These are phyloP conservation scores for Mortierella sp. DNA, from an alignment of 371 early-diverging fungal genomes.

Conservation along the genomic window DNA sequence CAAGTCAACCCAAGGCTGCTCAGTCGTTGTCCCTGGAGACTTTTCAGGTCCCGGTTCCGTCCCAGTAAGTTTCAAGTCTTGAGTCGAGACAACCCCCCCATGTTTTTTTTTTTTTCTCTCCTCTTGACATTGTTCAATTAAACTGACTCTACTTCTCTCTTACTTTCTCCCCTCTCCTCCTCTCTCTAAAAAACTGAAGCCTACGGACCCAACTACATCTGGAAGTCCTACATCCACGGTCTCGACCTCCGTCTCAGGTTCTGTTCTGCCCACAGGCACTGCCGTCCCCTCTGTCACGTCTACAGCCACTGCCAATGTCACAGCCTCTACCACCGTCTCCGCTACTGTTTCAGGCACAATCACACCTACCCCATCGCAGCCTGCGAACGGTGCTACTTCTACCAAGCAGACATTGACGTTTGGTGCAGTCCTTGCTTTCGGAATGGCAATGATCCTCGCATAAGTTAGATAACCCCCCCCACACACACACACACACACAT, in stretches of 20 bases:
- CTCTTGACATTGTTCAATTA: neutral
- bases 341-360: neutral
- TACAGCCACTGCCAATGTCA: neutral
- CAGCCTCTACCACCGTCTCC: conserved; percentile 2
- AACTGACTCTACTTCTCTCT: neutral
- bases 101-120: neutral
- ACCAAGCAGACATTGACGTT: conserved; percentile 2
- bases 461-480: too few relatives aligned
- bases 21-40: conserved; percentile 62
- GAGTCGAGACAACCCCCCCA: too few relatives aligned
- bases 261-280: neutral
- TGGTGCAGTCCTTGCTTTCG: conserved; percentile 8
- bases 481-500: too few relatives aligned
- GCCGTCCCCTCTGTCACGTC: neutral
- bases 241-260: too few relatives aligned
- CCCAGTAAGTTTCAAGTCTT: too few relatives aligned
- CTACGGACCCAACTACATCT: too few relatives aligned
- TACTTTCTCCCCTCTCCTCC: neutral
- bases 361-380: neutral
- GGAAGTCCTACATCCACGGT: neutral
- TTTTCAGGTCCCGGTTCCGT: conserved; percentile 28
- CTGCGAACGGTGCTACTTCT: neutral
- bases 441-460: neutral
- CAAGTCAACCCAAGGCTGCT: conserved; percentile 64
- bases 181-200: too few relatives aligned